A percentile compares a stretch with the other conserved stretches of the same genome.
phyloP scores from a whole-genome alignment of 345 rosid genomes.

The Brassica incana region DNA sequence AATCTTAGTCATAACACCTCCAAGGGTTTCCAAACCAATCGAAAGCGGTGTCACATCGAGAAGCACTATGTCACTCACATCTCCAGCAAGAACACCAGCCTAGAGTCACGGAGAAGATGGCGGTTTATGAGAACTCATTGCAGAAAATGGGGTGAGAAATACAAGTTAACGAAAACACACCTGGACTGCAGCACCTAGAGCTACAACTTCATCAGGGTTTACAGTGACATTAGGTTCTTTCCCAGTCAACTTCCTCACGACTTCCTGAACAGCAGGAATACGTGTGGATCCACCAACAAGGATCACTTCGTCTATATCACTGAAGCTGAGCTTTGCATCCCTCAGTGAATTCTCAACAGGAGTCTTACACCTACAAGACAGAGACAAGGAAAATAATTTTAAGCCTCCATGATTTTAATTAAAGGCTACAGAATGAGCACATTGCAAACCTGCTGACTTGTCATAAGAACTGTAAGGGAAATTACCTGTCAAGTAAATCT shows the following conservation, averaged over 20 bases:
- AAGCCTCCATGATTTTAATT: background rate
- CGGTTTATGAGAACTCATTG: background rate
- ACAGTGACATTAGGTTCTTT: conserved; percentile 96
- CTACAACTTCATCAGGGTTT: conserved; percentile 98
- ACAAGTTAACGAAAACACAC: conserved; percentile 36
- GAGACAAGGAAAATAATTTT: background rate
- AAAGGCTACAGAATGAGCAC: background rate
- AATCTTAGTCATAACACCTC: conserved; percentile 97
- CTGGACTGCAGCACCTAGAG: conserved; percentile 99
- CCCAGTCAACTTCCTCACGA: conserved; percentile 85
- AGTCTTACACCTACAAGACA: conserved; percentile 61
- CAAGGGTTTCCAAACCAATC: conserved; percentile 89
- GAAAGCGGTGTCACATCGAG: conserved; percentile 89
- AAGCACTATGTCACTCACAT: conserved; percentile 92
- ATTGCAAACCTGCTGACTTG: background rate
- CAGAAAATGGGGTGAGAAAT: background rate
- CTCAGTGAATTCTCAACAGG: conserved; percentile 85
- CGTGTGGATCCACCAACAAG: conserved; percentile 99
- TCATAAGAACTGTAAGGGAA: conserved; percentile 15
- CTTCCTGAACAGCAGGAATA: conserved; percentile 93
- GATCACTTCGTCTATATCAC: conserved; percentile 88
- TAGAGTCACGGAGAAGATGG: conserved; percentile 20
- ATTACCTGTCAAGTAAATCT: conserved; percentile 83
- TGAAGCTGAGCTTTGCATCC: conserved; percentile 85
- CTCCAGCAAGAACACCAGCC: conserved; percentile 98